Base-by-base conservation (phyloP, 371 early-diverging fungal genomes). In the Syncephalastrum racemosum region DNA sequence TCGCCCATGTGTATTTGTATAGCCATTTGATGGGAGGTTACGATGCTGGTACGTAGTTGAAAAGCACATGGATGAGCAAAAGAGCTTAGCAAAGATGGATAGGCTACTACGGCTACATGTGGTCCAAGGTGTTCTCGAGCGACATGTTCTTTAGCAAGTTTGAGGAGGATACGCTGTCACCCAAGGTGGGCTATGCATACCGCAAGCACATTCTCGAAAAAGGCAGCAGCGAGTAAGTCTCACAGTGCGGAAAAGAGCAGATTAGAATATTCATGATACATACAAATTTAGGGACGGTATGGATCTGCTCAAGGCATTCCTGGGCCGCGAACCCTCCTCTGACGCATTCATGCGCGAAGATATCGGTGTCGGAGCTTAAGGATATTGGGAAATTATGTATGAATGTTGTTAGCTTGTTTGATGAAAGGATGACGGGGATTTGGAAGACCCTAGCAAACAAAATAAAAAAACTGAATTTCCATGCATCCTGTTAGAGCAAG, bases 11-110 rank as follows among this genome's bases (percentile, higher is more conserved):
- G 44, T 43, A 18, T 54, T 66, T 76, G 1, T 82, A 76, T 68
- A 87, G 86, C 4, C 93, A 93, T 66, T 69, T 93, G 41, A 90
- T 92, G 86, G 89, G 90, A 50, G 94, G 94, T 4, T 94, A 91
- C 57, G 90, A 91, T 65, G 85, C 89, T 14, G 85, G 88, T 63
- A 60, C n/a, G n/a, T n/a, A 53, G 53, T 8, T 4, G 18, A 48
- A 39, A 54, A 19, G 27, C 20, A 20, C 3, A 1, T 4, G 16
- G 15, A 10, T 50, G 3, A 24, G 50, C 15, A 10, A 2, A 42
- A 36, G 2, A n/a, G 4, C 22, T 48, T 51, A 7, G 14, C 18
- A 3, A 1, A 4, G 42, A 16, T 0, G 16, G 46, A 15, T 43
- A 64, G 79, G 73, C 15, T 82, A 82, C 53, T 84, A 82, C 53